phyloP scores from a whole-genome alignment of 2,329 filamentous ascomycete species.

The Dactylellina leptospora region DNA sequence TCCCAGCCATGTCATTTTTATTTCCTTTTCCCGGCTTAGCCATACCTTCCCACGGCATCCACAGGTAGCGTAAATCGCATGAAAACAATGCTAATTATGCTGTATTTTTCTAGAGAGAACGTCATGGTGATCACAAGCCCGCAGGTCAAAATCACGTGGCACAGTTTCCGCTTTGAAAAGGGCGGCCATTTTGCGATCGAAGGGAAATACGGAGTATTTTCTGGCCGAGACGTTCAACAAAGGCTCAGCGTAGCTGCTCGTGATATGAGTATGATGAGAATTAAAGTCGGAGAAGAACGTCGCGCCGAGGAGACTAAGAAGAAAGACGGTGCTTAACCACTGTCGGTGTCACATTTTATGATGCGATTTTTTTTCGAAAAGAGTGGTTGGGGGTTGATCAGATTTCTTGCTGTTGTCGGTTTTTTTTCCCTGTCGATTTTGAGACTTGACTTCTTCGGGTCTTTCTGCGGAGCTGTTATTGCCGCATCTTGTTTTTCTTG shows the following conservation, averaged over 20 bases:
- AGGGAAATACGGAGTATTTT: neutral
- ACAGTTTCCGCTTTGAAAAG: neutral
- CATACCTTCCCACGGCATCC: neutral
- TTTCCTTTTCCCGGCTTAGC: neutral
- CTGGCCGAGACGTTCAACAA: neutral
- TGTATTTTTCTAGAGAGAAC: too few relatives aligned
- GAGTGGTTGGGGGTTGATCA: too few relatives aligned
- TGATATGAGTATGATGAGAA: neutral
- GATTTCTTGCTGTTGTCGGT: too few relatives aligned
- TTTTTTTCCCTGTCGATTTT: too few relatives aligned
- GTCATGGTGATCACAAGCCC: neutral
- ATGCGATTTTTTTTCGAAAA: too few relatives aligned
- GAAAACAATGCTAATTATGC: neutral
- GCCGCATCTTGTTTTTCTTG: too few relatives aligned
- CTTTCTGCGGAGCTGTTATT: too few relatives aligned
- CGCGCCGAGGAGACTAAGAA: neutral
- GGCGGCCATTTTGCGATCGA: neutral
- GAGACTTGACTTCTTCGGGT: too few relatives aligned
- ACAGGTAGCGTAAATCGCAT: neutral
- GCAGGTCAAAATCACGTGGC: neutral
- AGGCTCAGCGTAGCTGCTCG: neutral
- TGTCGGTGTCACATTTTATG: too few relatives aligned
- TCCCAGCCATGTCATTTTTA: neutral
- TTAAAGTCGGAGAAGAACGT: neutral
- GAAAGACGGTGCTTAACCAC: neutral